Evolutionary conservation across 2,329 filamentous ascomycete genomes (phyloP), one percentile per base, ranked within the genome.

Genomic region (Pseudogymnoascus sp.): DNA sequence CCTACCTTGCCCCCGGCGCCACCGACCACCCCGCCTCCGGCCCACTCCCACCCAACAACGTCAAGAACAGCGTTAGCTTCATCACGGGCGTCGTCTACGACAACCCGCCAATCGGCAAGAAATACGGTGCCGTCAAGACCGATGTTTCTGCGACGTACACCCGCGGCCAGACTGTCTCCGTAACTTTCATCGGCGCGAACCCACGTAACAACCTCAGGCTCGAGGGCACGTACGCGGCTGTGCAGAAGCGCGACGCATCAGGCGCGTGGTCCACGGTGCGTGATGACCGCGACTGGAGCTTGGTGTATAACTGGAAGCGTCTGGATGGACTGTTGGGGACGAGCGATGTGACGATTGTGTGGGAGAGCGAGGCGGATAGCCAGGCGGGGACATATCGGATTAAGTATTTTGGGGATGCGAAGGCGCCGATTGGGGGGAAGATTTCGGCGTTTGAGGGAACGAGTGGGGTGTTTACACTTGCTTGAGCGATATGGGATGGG

Each of bases 171-270:
- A 78, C 78, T 3, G 84, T 93, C 60, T 81, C 78, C 14, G 88
- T 82, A 0, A 86, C 81, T 0, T 97, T 97, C 74, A 84, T 93
- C 2, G 93, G 88, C 14, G 93, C 93, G 0, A 96, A 96, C 71
- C 93, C 93, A 14, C 84, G 93, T 31, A 97, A 97, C 74, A 89
- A 96, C 67, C 83, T 97, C 31, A 84, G 86, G 1, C 84, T 91
- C 1, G 93, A 90, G 70, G 81, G 80, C 2, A 96, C 91, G 0
- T 97, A 86, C 74, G 87, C 87, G 0, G 84, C 89, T 0, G 83
- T 97, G 0, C 92, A 97, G 77, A 79, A 79, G 71, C 79, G 84
- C 59, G 73, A 80, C 36, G 67, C 69, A 40, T 76, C 69, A 29
- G 77, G 72, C 12, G 70, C 61, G 0, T 97, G 93, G 93, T 76